Base-by-base conservation (phyloP, 495 filamentous ascomycete species). In the Jackrogersella multiformis region DNA sequence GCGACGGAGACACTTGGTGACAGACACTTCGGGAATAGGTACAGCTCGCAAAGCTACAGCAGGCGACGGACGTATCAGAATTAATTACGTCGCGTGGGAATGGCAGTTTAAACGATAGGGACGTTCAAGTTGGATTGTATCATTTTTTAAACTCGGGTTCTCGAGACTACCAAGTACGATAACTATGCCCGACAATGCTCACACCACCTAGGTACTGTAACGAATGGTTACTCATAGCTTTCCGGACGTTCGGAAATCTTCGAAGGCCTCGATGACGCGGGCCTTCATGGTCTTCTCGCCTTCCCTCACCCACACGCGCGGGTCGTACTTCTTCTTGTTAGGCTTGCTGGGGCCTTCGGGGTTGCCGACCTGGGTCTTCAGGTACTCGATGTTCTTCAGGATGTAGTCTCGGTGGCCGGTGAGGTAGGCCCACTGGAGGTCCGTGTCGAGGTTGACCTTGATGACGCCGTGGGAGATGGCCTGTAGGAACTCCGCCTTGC, bases 251-350 rank as follows among this genome's bases (percentile, higher is more conserved):
- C 94, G 93, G 88, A 99, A 99, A 81, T 97, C 95, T 66, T 88
- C 82, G 55, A 99, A 87, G 34, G 88, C 93, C 73, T 89, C 88
- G 76, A 86, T 78, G 41, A 97, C 88, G 73, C 94, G 89, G 66
- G 85, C 83, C 69, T 84, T 87, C 94, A 97, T 98, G 74, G 90
- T 95, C 88, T 97, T 95, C 87, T 98, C 94, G 73, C 94, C 94
- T 83, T 96, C 93, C 63, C 94, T 90, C 45, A 98, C 90, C 90
- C 90, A 92, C 69, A 92, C 89, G 51, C 82, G 76, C 18, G 79
- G 81, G 66, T 97, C 94, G 80, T 95, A 98, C 88, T 86, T 94
- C 86, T 97, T 97, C 90, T 99, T 99, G 87, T 99, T 98, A 70
- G 95, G 95, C 88, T 97, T 97, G 83, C 94, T 91, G 21, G 86